Percentiles rank a stretch among this genome's conserved stretches.
phyloP scores from a whole-genome alignment of 257 asterid genomes.

The Solanum phureja region DNA sequence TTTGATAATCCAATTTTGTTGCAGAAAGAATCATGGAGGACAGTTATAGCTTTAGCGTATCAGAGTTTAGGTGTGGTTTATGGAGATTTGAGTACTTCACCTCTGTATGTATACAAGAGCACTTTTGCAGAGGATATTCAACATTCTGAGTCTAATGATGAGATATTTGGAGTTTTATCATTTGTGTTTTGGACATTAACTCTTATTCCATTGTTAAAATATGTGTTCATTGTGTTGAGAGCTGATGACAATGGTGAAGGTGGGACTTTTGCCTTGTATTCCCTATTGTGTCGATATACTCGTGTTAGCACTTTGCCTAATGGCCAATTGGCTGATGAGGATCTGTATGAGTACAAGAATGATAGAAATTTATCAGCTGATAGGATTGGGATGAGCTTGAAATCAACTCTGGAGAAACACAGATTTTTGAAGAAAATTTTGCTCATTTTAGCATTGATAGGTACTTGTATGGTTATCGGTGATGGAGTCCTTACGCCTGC shows the following conservation, averaged over 20 bases:
- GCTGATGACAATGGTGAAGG: constrained; percentile 99
- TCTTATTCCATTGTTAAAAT: constrained; percentile 72
- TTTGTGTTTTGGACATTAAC: constrained; percentile 93
- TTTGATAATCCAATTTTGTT: background rate
- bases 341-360: constrained; percentile 62
- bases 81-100: constrained; percentile 96
- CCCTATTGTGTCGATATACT: constrained; percentile 83
- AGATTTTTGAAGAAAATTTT: constrained; percentile 49
- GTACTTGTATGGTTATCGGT: constrained; percentile 97
- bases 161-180: constrained; percentile 78
- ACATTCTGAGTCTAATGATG: constrained; percentile 85
- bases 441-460: constrained; percentile 75
- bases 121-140: constrained; percentile 95
- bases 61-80: constrained; percentile 96
- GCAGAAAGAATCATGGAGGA: constrained; percentile 87
- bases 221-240: constrained; percentile 76
- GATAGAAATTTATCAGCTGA: constrained; percentile 37
- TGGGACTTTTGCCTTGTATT: constrained; percentile 85
- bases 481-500: constrained; percentile 98
- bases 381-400: constrained; percentile 52
- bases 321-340: constrained; percentile 93
- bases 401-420: constrained; percentile 68
- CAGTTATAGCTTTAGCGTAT: constrained; percentile 72
- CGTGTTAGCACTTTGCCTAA: constrained; percentile 75
- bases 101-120: constrained; percentile 88